Base-by-base conservation (phyloP, 345 rosid genomes). In the Salix purpurea region DNA sequence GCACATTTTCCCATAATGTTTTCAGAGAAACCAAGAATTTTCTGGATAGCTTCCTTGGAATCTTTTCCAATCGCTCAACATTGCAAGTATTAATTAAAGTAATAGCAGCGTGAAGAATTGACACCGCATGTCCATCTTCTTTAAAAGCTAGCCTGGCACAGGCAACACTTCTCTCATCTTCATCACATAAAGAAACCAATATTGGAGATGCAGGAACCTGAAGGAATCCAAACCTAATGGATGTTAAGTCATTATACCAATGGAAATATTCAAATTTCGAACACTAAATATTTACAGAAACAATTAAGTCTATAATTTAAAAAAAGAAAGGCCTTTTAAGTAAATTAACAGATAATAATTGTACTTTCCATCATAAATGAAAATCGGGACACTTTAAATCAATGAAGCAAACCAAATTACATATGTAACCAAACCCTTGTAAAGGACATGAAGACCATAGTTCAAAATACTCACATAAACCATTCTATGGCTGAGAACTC, bases 11-110 rank as follows among this genome's bases (percentile, higher is more conserved):
- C 91, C 91, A 88, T 11, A 82, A 44, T 48, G 76, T 77, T 76
- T 82, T 81, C 72, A 90, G 26, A 73, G 66, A 65, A 80, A 66
- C 71, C 40, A 73, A 80, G 77, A 84, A 77, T 50, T 74, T 26
- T 75, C 80, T 76, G 32, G 77, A 76, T 24, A 83, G 85, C 44
- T 79, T 74, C 58, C 54, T 67, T 69, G 88, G 79, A 52, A 85
- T 81, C 74, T 81, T 83, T 72, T 70, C 85, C 76, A 87, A 66
- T 40, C 79, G 85, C 73, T 79, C 78, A 56, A 68, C 32, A 42
- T 65, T 61, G 69, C 90, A 90, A n/a, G 86, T 52, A 72, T 85
- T 88, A 52, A 85, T 82, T 12, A 90, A 84, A 79, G 76, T 66
- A 65, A 84, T 65, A 58, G 81, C 80, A 32, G 85, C 83, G 39